Conservation (phyloP, 441 rosid genomes). For the Erodium texanum region DNA sequence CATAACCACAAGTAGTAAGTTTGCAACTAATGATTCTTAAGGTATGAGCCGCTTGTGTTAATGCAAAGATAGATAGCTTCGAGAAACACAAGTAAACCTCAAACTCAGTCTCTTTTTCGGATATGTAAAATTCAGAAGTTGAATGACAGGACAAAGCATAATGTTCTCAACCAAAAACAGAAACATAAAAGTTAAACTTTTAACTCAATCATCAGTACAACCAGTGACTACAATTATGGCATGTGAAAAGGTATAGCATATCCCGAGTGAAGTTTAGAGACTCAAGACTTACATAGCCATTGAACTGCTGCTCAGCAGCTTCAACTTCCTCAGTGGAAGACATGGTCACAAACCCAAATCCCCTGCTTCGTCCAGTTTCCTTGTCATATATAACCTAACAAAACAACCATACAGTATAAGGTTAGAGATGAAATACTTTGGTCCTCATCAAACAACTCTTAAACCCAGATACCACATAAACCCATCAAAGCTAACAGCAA, state of each 20-base stretch:
- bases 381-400: constrained; percentile 84
- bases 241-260: too few relatives aligned
- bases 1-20: too few relatives aligned
- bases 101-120: not conserved
- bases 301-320: constrained; percentile 75
- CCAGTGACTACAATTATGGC: not conserved
- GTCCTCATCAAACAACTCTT: not conserved
- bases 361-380: constrained; percentile 85
- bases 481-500: not conserved
- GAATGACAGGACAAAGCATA: not conserved
- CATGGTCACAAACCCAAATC: constrained; percentile 96
- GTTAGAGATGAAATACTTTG: not conserved
- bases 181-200: not conserved
- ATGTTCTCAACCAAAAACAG: not conserved
- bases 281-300: constrained; percentile 69
- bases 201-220: not conserved
- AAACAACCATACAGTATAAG: not conserved
- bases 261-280: too few relatives aligned
- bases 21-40: too few relatives aligned
- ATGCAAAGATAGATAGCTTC: too few relatives aligned
- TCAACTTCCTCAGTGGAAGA: constrained; percentile 61
- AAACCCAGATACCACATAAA: not conserved
- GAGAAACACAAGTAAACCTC: not conserved
- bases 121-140: not conserved
- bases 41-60: too few relatives aligned